Conservation (phyloP, 2,329 filamentous ascomycete species). For the Ophiostoma ulmi region DNA sequence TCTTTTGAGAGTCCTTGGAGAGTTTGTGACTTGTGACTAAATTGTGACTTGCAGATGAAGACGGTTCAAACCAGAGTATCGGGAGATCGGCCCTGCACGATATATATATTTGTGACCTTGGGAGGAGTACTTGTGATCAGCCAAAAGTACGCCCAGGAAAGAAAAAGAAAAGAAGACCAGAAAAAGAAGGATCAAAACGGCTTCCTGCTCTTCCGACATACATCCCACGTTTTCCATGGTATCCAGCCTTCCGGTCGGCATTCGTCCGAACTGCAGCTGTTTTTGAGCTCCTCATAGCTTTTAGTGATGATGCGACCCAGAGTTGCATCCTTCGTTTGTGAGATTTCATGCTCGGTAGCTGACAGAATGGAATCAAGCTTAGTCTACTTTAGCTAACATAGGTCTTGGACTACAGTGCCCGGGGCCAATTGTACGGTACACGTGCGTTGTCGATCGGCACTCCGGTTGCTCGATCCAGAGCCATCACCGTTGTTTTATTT, state of each 20-base stretch:
- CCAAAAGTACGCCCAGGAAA: neutral
- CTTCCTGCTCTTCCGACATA: neutral
- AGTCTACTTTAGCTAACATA: neutral
- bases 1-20: neutral
- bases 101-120: neutral
- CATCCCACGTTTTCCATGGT: neutral
- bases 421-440: slow-evolving; percentile 6
- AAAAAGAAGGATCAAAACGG: neutral
- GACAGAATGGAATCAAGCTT: too few relatives aligned
- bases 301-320: neutral
- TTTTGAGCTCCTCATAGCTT: neutral
- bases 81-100: slow-evolving; percentile 7
- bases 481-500: neutral
- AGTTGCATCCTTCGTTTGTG: neutral
- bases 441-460: neutral
- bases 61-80: neutral
- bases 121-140: neutral
- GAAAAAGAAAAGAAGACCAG: too few relatives aligned
- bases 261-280: neutral
- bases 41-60: neutral
- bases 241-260: neutral
- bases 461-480: neutral
- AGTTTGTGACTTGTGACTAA: neutral
- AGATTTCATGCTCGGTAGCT: too few relatives aligned
- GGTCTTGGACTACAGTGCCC: neutral